Percentiles rank a stretch among this genome's conserved stretches.
phyloP scores from a whole-genome alignment of 73 alveolate genomes.

The Breviolum minutum region DNA sequence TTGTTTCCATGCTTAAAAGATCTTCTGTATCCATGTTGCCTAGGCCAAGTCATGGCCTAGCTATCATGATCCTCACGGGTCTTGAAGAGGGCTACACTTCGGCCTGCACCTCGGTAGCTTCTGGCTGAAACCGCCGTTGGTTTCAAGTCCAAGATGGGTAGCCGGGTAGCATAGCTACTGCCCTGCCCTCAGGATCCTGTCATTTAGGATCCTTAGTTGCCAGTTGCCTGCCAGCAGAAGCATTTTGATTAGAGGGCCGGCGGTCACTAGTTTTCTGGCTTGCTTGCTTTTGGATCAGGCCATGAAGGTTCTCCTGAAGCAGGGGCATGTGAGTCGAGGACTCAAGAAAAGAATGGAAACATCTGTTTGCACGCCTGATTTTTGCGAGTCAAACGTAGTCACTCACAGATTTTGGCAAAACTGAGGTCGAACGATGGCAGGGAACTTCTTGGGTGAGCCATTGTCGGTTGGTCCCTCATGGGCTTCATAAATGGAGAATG shows the following conservation, averaged over 20 bases:
- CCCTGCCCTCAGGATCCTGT: no score
- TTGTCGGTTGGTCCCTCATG: conserved; percentile 35
- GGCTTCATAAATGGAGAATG: no score
- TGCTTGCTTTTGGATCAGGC: conserved; percentile 14
- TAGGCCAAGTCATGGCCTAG: conserved; percentile 86
- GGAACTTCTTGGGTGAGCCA: conserved; percentile 88
- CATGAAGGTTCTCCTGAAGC: conserved; percentile 80
- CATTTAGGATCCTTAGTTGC: no score
- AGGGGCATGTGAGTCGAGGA: not conserved
- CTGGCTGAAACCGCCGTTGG: not conserved
- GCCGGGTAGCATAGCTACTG: no score
- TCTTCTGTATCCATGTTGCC: not conserved
- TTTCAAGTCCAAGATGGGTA: no score
- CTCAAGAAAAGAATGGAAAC: not conserved
- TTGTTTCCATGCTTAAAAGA: no score
- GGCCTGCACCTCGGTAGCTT: not conserved
- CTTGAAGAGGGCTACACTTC: conserved; percentile 74
- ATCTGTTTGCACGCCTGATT: not conserved
- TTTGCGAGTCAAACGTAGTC: no score
- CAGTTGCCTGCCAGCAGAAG: no score
- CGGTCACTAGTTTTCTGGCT: no score
- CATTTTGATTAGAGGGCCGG: no score
- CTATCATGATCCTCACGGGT: conserved; percentile 61
- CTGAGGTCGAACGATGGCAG: conserved; percentile 80
- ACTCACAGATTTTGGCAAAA: no score